Base-by-base conservation (phyloP, 768 basidiomycete species). In the Coprinopsis marcescibilis region DNA sequence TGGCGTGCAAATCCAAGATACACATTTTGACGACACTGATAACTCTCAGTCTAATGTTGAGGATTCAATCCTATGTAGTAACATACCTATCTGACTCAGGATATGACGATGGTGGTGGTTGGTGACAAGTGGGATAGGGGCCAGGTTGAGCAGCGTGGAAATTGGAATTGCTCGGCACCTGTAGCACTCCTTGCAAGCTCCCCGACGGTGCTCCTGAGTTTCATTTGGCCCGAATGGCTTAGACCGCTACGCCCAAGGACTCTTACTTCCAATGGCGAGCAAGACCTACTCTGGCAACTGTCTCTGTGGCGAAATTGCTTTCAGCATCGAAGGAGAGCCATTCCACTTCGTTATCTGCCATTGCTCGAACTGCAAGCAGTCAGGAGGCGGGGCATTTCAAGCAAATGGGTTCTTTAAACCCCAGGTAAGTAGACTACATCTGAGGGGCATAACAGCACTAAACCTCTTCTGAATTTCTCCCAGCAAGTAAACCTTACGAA, bases 341-440 rank as follows among this genome's bases (percentile, higher is more conserved):
- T 57, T 64, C 43, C 54, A 58, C 30, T 66, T 57, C 48, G 45
- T 55, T 3, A 50, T 66, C 4, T 68, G 65, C 42, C 63, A 66
- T 45, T 66, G 67, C 46, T 24, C 19, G 21, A 65, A 68, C 40
- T 68, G 67, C 55, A 62, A 63, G 55, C 57, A 62, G 37, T 35
- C 48, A 4, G 55, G 57, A 11, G 67, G 65, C 23, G 60, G 60
- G 21, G 63, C 60, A 2, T 68, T 66, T 51, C 58, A 62, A 49
- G 50, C 61, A n/a, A 62, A 65, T 45, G 50, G 57, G 4, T 54
- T 61, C 43, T 68, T 62, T 58, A 60, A 63, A 45, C 48, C 38
- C 19, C 37, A 57, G 41, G 66, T 66, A 33, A 12, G 48, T 46
- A 21, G n/a, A 5, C 17, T 38, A 5, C 6, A 14, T 20, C 25